These are phyloP conservation scores for Eimeria praecox DNA, from an alignment of 169 alveolate genomes.

Conservation along the genomic window DNA sequence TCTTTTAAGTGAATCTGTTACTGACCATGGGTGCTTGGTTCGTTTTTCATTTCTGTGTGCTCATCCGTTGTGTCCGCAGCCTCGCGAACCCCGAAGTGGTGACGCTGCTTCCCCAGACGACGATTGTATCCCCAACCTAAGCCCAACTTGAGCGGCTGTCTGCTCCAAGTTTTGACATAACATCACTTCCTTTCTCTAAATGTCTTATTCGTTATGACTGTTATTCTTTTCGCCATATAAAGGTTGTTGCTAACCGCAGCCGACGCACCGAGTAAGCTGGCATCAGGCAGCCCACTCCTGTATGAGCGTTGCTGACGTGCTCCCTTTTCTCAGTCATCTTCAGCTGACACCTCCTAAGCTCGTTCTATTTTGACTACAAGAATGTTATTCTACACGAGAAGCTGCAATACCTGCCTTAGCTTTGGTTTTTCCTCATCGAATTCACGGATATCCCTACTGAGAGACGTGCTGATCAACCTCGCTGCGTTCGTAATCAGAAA, in stretches of 20 bases:
- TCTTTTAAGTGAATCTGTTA: neutral
- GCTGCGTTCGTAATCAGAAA: neutral
- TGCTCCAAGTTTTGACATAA: too few relatives aligned
- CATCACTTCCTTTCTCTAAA: neutral
- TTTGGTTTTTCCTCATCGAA: neutral
- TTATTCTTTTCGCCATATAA: too few relatives aligned
- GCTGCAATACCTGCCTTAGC: neutral
- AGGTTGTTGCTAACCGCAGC: neutral
- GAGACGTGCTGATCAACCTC: neutral
- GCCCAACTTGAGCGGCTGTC: too few relatives aligned
- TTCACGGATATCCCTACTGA: neutral
- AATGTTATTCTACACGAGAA: neutral
- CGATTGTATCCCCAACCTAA: too few relatives aligned
- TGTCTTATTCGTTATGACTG: neutral
- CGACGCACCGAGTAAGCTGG: neutral
- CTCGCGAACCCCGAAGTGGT: neutral
- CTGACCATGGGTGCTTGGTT: neutral
- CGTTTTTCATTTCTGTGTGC: neutral
- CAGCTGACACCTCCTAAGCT: neutral
- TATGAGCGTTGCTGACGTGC: neutral
- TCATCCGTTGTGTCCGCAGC: neutral
- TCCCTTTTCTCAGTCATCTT: neutral
- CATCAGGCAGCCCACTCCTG: neutral
- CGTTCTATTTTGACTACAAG: neutral
- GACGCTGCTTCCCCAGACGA: neutral